A percentile compares a stretch with the other conserved stretches of the same genome.
Conservation (phyloP, 2,329 filamentous ascomycete genomes). For the Exophiala mesophila region DNA sequence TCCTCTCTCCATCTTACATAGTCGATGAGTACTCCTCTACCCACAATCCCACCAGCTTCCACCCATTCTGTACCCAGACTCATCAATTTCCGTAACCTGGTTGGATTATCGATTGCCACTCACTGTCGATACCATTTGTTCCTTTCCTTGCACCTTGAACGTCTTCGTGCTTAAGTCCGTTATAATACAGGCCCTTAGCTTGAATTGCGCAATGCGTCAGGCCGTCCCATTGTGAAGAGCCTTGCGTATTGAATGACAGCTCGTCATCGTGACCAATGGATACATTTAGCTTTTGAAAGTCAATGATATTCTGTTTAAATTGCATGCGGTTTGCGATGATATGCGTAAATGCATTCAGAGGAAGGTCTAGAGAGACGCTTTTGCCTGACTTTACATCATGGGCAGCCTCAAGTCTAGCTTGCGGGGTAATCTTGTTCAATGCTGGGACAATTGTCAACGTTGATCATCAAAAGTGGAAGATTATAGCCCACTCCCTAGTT, state of each 20-base stretch:
- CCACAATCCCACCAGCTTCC: too few relatives aligned
- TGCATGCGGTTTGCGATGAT: conserved; percentile 30
- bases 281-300: conserved; percentile 6
- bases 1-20: too few relatives aligned
- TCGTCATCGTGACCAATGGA: conserved; percentile 13
- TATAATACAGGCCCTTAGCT: conserved; percentile 1
- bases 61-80: too few relatives aligned
- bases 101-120: too few relatives aligned
- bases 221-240: conserved; percentile 16
- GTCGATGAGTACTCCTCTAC: too few relatives aligned
- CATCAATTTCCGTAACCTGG: too few relatives aligned
- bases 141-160: too few relatives aligned
- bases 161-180: conserved; percentile 11
- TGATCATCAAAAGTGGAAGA: too few relatives aligned
- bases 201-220: conserved; percentile 12
- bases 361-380: conserved; percentile 26
- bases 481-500: conserved; percentile 39
- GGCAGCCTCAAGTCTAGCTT: conserved; percentile 37
- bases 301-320: conserved; percentile 25
- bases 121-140: too few relatives aligned
- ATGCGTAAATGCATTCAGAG: conserved; percentile 32
- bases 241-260: conserved; percentile 13
- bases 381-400: conserved; percentile 38
- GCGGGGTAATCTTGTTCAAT: conserved; percentile 49
- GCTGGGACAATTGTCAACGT: too few relatives aligned